Base-by-base conservation (phyloP, 352 stramenopile species). In the Salisapilia sapeloensis region DNA sequence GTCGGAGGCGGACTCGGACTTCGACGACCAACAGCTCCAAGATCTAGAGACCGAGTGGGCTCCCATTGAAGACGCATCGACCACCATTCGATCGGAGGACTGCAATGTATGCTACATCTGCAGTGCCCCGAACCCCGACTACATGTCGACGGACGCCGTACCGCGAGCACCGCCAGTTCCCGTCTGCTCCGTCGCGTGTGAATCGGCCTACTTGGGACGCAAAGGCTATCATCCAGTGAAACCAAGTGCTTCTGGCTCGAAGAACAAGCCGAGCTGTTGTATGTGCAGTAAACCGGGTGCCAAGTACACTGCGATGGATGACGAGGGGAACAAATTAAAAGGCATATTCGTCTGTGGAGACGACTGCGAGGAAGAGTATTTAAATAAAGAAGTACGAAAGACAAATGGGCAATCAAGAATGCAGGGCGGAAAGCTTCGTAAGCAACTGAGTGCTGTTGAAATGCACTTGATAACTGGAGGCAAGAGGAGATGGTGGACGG, bases 401-500 rank as follows among this genome's bases (percentile, higher is more conserved):
- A 15, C 16, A n/a, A 25, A 31, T 6, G 22, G 13, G n/a, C n/a
- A n/a, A n/a, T n/a, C n/a, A n/a, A n/a, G n/a, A n/a, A n/a, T n/a
- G n/a, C n/a, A n/a, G n/a, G n/a, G n/a, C n/a, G n/a, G n/a, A n/a
- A n/a, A n/a, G n/a, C n/a, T n/a, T n/a, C n/a, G n/a, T n/a, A n/a
- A n/a, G n/a, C n/a, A n/a, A n/a, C n/a, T n/a, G n/a, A n/a, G n/a
- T n/a, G n/a, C n/a, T n/a, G n/a, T n/a, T n/a, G n/a, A n/a, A n/a
- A n/a, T n/a, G n/a, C n/a, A n/a, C n/a, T n/a, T n/a, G n/a, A n/a
- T n/a, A n/a, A n/a, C n/a, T n/a, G n/a, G n/a, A n/a, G 61, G 63
- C n/a, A 82, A 85, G 46, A 85, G 81, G 42, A 87, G 71, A 40
- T 87, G 71, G 71, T 87, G 71, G 71, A 62, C 82, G 21, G 67